Evolutionary conservation across 768 basidiomycete genomes (phyloP).

Genomic region (Asterophora lycoperdoides): DNA sequence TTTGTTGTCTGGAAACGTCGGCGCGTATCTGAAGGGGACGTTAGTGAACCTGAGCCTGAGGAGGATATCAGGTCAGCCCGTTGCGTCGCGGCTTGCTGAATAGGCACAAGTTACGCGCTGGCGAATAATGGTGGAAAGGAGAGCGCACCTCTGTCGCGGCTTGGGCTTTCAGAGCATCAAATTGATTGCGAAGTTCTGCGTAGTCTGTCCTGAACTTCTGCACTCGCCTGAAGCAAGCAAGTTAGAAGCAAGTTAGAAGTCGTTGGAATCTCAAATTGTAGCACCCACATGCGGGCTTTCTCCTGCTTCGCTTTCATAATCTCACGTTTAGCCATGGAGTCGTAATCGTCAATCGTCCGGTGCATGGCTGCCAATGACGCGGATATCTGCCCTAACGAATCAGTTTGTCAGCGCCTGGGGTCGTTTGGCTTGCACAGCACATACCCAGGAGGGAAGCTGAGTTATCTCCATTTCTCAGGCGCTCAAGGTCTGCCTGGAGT

Average conservation of each 20-base stretch:
- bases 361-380: slow-evolving; percentile 95
- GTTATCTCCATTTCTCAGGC: slow-evolving; percentile 74
- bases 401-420: slow-evolving; percentile 17
- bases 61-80: slow-evolving; percentile 62
- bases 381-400: slow-evolving; percentile 84
- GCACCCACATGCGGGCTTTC: slow-evolving; percentile 82
- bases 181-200: slow-evolving; percentile 72
- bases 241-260: not conserved
- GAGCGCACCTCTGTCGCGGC: slow-evolving; percentile 43
- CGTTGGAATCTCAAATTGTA: slow-evolving; percentile 2
- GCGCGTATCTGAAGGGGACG: slow-evolving; percentile 55
- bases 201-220: slow-evolving; percentile 91
- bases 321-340: slow-evolving; percentile 93
- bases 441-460: slow-evolving; percentile 82
- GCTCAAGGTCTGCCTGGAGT: slow-evolving; percentile 81
- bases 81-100: slow-evolving; percentile 54
- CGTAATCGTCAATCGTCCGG: slow-evolving; percentile 94
- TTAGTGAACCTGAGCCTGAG: slow-evolving; percentile 35
- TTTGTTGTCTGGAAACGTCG: slow-evolving; percentile 56
- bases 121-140: not conserved
- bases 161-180: slow-evolving; percentile 72
- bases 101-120: not conserved
- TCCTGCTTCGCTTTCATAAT: slow-evolving; percentile 96
- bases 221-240: slow-evolving; percentile 60
- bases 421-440: slow-evolving; percentile 20